Evolutionary conservation across 768 basidiomycete species (phyloP).

Genomic region (Boletus reticuloceps): DNA sequence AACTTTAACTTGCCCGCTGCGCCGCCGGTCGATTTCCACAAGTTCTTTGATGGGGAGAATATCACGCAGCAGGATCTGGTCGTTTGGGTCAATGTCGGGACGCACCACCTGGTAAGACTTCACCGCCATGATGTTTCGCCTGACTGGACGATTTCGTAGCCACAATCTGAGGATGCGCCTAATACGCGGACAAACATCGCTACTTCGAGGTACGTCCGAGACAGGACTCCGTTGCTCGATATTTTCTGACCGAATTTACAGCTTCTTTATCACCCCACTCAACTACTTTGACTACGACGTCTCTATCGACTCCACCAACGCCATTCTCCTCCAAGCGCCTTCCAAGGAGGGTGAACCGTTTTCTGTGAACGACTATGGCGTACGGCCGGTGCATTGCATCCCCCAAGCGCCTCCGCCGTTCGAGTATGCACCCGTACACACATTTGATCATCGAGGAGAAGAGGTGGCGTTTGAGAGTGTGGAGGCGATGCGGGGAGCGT

Average conservation of each 20-base stretch:
- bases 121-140: not conserved
- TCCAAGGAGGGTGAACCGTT: slow-evolving; percentile 37
- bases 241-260: slow-evolving; percentile 12
- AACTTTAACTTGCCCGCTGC: slow-evolving; percentile 59
- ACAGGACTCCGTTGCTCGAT: not conserved
- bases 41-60: slow-evolving; percentile 63
- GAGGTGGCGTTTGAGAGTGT: slow-evolving; percentile 25
- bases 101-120: slow-evolving; percentile 53
- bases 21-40: slow-evolving; percentile 56
- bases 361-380: slow-evolving; percentile 51
- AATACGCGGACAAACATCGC: slow-evolving; percentile 58
- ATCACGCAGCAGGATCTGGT: slow-evolving; percentile 65
- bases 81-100: slow-evolving; percentile 65
- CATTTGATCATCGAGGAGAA: slow-evolving; percentile 37
- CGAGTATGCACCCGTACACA: slow-evolving; percentile 34
- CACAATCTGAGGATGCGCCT: slow-evolving; percentile 63
- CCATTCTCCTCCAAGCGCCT: slow-evolving; percentile 46
- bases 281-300: slow-evolving; percentile 67
- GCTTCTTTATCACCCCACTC: slow-evolving; percentile 58
- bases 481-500: slow-evolving; percentile 40
- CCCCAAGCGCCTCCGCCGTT: slow-evolving; percentile 38
- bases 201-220: slow-evolving; percentile 42
- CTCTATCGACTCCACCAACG: slow-evolving; percentile 55
- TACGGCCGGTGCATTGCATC: slow-evolving; percentile 39
- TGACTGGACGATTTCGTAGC: slow-evolving; percentile 29